Evolutionary conservation across 805 yeast species (phyloP).

Genomic region (Candida chauliodis): DNA sequence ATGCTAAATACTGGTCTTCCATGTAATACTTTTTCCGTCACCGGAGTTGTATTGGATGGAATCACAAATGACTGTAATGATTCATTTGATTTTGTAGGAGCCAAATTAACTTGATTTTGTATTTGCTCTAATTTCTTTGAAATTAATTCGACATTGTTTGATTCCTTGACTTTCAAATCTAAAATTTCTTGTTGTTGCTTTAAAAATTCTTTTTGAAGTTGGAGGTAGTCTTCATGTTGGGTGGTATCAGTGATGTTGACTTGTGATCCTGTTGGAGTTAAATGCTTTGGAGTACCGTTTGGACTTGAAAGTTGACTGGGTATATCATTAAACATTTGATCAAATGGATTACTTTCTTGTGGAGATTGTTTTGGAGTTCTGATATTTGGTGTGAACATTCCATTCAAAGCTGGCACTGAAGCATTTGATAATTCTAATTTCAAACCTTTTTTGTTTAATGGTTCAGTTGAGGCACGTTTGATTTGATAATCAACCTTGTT

Average conservation of each 20-base stretch:
- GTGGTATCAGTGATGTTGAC: constrained; percentile 14
- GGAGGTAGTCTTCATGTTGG: constrained; percentile 35
- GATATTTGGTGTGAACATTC: constrained; percentile 36
- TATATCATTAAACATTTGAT: constrained; percentile 20
- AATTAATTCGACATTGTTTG: constrained; percentile 5
- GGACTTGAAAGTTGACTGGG: constrained; percentile 7
- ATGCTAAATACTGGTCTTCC: constrained; percentile 6
- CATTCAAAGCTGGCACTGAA: constrained; percentile 23
- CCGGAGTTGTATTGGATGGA: constrained; percentile 1
- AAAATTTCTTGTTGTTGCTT: constrained; percentile 31
- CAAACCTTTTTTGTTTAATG: constrained; percentile 3
- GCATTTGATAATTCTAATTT: constrained; percentile 7
- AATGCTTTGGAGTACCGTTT: constrained; percentile 2
- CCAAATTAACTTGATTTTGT: constrained; percentile 5
- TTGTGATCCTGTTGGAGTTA: constrained; percentile 13
- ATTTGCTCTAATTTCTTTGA: constrained; percentile 3
- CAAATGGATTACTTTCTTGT: constrained; percentile 36
- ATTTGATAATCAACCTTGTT: constrained; percentile 26
- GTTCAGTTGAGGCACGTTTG: constrained; percentile 11
- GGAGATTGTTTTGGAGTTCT: constrained; percentile 29
- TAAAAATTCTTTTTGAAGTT: constrained; percentile 35
- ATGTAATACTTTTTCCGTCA: constrained; percentile 4
- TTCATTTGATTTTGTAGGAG: constrained; percentile 5
- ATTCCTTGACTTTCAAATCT: constrained; percentile 6
- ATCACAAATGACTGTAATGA: constrained; percentile 10